A percentile compares a stretch with the other conserved stretches of the same genome.
These are phyloP conservation scores for Zalaria sp. DNA, from an alignment of 2,329 filamentous ascomycete genomes.

Conservation along the genomic window DNA sequence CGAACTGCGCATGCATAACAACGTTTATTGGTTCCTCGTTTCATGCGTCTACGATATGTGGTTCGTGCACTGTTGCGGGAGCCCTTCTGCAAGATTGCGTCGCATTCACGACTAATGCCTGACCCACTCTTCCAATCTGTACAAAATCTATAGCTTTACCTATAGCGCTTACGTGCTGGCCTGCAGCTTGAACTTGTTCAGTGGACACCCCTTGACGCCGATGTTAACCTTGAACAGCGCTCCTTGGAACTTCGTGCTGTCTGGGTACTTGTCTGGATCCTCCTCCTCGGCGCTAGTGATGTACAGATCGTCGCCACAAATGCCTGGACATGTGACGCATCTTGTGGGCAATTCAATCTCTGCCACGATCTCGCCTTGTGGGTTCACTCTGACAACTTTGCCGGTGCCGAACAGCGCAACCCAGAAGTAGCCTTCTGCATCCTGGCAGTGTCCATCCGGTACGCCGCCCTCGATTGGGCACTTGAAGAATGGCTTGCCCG, in stretches of 20 bases:
- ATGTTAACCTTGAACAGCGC: constrained; percentile 66
- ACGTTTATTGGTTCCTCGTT: too few species aligned
- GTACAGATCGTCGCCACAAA: constrained; percentile 60
- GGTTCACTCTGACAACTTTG: constrained; percentile 60
- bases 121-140: too few species aligned
- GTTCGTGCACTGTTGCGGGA: too few species aligned
- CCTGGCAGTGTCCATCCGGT: constrained; percentile 76
- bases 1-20: too few species aligned
- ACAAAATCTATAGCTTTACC: too few species aligned
- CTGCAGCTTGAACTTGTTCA: constrained; percentile 46
- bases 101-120: too few species aligned
- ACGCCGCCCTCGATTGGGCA: constrained; percentile 48
- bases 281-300: constrained; percentile 68
- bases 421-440: constrained; percentile 79
- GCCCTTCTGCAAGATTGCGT: too few species aligned
- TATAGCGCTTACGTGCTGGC: constrained; percentile 6
- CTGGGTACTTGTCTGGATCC: constrained; percentile 46
- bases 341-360: constrained; percentile 63
- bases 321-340: constrained; percentile 68
- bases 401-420: constrained; percentile 69
- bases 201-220: constrained; percentile 49
- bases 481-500: constrained; percentile 59
- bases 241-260: constrained; percentile 52
- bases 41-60: too few species aligned
- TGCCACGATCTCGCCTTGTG: constrained; percentile 55